Conservation (phyloP, 176 grass and related monocot genomes). For the Alloteropsis semialata region DNA sequence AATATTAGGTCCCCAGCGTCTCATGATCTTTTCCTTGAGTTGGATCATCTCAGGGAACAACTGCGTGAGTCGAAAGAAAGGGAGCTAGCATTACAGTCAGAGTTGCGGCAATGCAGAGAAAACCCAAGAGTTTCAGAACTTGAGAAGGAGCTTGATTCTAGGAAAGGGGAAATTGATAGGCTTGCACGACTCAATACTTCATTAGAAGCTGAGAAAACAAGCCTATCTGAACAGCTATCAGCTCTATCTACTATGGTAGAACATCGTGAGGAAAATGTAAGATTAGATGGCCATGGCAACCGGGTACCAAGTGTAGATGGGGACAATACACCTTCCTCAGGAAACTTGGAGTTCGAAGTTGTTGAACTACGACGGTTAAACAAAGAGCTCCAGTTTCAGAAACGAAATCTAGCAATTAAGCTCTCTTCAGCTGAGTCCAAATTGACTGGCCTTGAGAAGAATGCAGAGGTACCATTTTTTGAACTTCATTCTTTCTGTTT, state of each 20-base stretch:
- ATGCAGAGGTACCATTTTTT: conserved; percentile 68
- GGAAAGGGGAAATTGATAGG: conserved; percentile 60
- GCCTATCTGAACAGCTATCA: conserved; percentile 64
- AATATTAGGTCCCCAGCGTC: conserved; percentile 71
- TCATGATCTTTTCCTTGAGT: conserved; percentile 89
- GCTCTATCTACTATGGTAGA: conserved; percentile 61
- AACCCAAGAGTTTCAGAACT: conserved; percentile 74
- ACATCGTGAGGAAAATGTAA: conserved; percentile 48
- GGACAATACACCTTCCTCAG: conserved; percentile 44
- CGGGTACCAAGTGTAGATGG: conserved; percentile 8
- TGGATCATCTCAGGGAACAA: conserved; percentile 88
- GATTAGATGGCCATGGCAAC: conserved; percentile 39
- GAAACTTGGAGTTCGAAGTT: conserved; percentile 81
- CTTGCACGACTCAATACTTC: conserved; percentile 50
- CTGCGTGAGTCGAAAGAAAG: conserved; percentile 89
- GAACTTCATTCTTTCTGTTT: conserved; percentile 10
- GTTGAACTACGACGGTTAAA: conserved; percentile 81
- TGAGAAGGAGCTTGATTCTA: conserved; percentile 80
- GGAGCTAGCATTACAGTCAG: conserved; percentile 62
- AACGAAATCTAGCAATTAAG: conserved; percentile 78
- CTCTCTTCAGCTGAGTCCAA: conserved; percentile 94
- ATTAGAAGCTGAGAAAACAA: conserved; percentile 71
- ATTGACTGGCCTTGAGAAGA: conserved; percentile 73
- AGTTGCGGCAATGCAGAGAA: conserved; percentile 71
- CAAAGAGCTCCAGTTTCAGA: conserved; percentile 97